These are phyloP conservation scores for Rhizophagus clarus DNA, from an alignment of 192 early-diverging fungal genomes.

Conservation along the genomic window DNA sequence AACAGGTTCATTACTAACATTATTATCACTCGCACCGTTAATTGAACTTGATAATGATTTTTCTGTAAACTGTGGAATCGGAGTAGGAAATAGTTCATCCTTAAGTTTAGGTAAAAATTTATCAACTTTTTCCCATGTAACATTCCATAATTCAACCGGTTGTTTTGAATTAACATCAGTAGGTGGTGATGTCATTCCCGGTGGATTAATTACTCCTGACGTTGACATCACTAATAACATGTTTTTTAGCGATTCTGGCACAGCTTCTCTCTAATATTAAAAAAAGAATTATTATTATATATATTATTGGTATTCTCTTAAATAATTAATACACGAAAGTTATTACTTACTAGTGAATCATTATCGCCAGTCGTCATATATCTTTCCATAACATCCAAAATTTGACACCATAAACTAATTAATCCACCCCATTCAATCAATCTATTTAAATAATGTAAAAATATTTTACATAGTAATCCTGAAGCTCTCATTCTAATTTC, in stretches of 20 bases:
- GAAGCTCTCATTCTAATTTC: slow-evolving; percentile 76
- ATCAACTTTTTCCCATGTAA: slow-evolving; percentile 71
- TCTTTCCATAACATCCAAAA: slow-evolving; percentile 66
- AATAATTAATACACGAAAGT: not conserved
- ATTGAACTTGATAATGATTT: not conserved
- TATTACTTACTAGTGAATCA: slow-evolving; percentile 56
- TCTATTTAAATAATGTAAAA: slow-evolving; percentile 68
- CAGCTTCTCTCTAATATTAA: slow-evolving; percentile 61
- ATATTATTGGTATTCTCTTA: too few relatives aligned
- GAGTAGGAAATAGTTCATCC: slow-evolving; percentile 10
- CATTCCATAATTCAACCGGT: slow-evolving; percentile 58
- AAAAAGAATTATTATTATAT: too few relatives aligned
- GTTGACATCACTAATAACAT: slow-evolving; percentile 81
- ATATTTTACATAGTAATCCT: slow-evolving; percentile 73
- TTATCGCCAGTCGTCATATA: slow-evolving; percentile 63
- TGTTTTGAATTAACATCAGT: not conserved
- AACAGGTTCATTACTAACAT: not conserved
- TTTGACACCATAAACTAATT: slow-evolving; percentile 61
- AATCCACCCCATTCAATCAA: slow-evolving; percentile 61
- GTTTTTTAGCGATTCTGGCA: slow-evolving; percentile 79
- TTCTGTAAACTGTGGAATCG: not conserved
- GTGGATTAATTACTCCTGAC: slow-evolving; percentile 58
- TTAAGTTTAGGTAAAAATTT: slow-evolving; percentile 68
- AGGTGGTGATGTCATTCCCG: not conserved
- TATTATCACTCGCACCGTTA: not conserved